phyloP scores from a whole-genome alignment of 495 filamentous ascomycete genomes.

The Niebla homalea region DNA sequence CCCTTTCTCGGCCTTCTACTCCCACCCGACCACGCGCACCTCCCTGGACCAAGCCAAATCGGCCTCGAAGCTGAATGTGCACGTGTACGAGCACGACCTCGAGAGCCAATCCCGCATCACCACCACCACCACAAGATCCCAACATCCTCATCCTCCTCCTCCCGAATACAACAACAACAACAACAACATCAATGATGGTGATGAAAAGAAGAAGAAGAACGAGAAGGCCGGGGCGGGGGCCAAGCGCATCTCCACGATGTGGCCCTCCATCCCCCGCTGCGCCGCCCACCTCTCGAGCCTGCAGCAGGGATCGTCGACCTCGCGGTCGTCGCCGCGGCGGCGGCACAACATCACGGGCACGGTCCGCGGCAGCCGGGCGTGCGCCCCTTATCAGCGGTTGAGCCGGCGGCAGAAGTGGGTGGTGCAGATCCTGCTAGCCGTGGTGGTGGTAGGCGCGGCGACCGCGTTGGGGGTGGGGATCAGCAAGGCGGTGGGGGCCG shows the following conservation, averaged over 20 bases:
- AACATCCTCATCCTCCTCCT: too few relatives aligned
- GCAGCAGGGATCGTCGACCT: neutral
- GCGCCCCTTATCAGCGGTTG: constrained; percentile 32
- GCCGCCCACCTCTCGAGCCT: too few relatives aligned
- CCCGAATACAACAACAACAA: too few relatives aligned
- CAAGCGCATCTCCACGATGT: neutral
- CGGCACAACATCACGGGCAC: constrained; percentile 1
- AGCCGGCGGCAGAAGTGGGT: constrained; percentile 36
- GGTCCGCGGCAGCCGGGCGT: constrained; percentile 12
- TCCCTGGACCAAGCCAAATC: constrained; percentile 14
- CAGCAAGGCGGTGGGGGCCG: constrained; percentile 44
- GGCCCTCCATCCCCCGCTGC: neutral
- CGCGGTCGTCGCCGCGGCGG: too few relatives aligned
- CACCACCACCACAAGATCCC: neutral
- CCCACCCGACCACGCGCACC: constrained; percentile 14
- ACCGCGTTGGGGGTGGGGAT: constrained; percentile 52
- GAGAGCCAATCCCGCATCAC: neutral
- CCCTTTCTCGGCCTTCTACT: constrained; percentile 16
- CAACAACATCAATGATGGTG: too few relatives aligned
- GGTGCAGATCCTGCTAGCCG: constrained; percentile 39
- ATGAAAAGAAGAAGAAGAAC: neutral
- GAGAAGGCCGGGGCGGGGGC: neutral
- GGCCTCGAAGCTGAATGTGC: constrained; percentile 10
- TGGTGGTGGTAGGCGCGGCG: constrained; percentile 44
- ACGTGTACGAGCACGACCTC: constrained; percentile 7